Base-by-base conservation (phyloP, 1,284 basidiomycete species). In the Irpex sp. region DNA sequence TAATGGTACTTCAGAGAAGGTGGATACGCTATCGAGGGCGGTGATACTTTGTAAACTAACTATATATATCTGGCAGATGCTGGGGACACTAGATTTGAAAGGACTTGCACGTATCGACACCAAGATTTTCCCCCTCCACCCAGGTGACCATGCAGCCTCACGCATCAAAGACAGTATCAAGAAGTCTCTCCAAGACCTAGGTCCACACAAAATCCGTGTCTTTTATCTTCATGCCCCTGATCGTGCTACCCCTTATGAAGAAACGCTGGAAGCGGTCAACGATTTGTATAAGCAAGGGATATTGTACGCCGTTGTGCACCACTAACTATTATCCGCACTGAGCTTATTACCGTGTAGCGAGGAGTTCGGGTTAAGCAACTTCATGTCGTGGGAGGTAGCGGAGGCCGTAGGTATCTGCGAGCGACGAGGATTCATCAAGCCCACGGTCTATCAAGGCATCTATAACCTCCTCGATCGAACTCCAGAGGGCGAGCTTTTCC, bases 401-500 rank as follows among this genome's bases (percentile, higher is more conserved):
- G 79, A 84, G 65, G 77, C 88, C 56, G 78, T 82, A 11, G 76
- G 75, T 11, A 83, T 87, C 37, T 83, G 81, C 71, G 79, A 79
- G 54, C 73, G 76, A 7, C 81, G 85, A 21, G 76, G 77, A 19
- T 88, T 77, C 70, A 75, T 88, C 6, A 71, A 77, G 63, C 85
- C 85, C 1, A 79, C 75, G 57, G 80, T 85, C 15, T 85, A 86
- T 65, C 83, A 87, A 70, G 77, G 79, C 11, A 82, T 83, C 78
- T 84, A 84, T 69, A 84, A 84, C 61, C 79, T 81, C 1, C 74
- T 84, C 63, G 82, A 81, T 1, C 79, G 84, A 6, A 77, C 77
- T 50, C 82, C 83, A 57, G 83, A 87, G 66, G 63, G 81, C 1
- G 84, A 87, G 70, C 76, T 86, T 19, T 72, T 84, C 15, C 83